These are phyloP conservation scores for Lachnellula subtilissima DNA, from an alignment of 2,329 filamentous ascomycete genomes.

Conservation along the genomic window DNA sequence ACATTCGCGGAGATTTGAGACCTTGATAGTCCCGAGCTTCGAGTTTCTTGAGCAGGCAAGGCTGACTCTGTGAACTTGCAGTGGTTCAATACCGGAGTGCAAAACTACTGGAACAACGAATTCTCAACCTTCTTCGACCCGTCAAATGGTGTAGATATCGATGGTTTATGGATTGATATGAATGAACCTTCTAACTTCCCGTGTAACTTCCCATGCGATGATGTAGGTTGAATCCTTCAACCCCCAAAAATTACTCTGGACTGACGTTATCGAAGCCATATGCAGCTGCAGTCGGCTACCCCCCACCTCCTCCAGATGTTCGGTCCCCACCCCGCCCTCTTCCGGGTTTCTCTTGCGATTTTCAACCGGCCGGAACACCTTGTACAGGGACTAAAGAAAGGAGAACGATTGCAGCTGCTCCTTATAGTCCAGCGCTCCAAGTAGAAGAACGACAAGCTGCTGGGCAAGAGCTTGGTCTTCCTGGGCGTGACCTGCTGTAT, in stretches of 20 bases:
- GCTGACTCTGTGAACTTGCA: too few relatives aligned
- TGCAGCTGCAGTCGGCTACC: slow-evolving; percentile 41
- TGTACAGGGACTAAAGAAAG: slow-evolving; percentile 30
- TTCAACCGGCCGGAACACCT: slow-evolving; percentile 52
- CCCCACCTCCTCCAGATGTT: slow-evolving; percentile 59
- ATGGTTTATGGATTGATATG: slow-evolving; percentile 75
- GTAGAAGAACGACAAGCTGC: slow-evolving; percentile 15
- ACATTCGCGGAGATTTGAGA: too few relatives aligned
- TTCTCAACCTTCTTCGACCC: slow-evolving; percentile 61
- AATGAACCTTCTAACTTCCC: slow-evolving; percentile 45
- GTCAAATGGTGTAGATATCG: slow-evolving; percentile 65
- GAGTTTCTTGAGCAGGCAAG: too few relatives aligned
- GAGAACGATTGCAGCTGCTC: slow-evolving; percentile 10
- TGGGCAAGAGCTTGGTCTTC: slow-evolving; percentile 50
- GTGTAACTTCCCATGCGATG: slow-evolving; percentile 51
- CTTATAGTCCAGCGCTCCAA: neutral
- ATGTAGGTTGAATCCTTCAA: slow-evolving; percentile 24
- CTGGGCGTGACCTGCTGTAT: slow-evolving; percentile 57
- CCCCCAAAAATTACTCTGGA: neutral
- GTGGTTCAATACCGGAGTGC: slow-evolving; percentile 65
- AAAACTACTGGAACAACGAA: slow-evolving; percentile 65
- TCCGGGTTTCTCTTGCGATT: slow-evolving; percentile 63
- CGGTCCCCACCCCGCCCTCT: slow-evolving; percentile 59
- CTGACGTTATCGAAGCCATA: slow-evolving; percentile 15
- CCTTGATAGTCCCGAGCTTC: too few relatives aligned